Percentiles rank a stretch among this genome's conserved stretches.
Conservation (phyloP, 2,329 filamentous ascomycete genomes). For the Paraphoma sp. region DNA sequence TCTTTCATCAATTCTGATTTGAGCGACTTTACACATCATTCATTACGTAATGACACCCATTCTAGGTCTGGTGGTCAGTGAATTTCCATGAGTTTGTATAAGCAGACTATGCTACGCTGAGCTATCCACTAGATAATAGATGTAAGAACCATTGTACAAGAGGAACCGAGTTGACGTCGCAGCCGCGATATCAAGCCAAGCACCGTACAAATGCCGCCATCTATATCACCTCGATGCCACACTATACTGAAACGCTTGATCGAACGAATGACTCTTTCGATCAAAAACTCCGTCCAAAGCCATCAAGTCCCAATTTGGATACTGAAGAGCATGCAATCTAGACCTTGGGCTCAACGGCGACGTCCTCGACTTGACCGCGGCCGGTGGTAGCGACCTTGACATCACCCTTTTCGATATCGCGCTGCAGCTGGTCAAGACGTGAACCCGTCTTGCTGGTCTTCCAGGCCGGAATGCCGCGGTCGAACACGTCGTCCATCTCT, state of each 20-base stretch:
- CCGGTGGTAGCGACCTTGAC: conserved; percentile 30
- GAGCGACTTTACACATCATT: too few species aligned
- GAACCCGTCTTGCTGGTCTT: conserved; percentile 35
- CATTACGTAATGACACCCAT: too few species aligned
- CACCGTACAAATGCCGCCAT: not conserved
- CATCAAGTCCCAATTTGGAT: not conserved
- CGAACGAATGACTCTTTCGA: not conserved
- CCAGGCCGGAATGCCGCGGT: conserved; percentile 46
- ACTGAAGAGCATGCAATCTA: not conserved
- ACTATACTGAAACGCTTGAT: not conserved
- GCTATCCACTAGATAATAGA: not conserved
- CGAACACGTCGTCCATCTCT: conserved; percentile 51
- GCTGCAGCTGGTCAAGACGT: conserved; percentile 42
- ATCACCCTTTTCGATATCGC: conserved; percentile 47
- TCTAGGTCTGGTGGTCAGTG: too few species aligned
- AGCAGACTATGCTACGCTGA: conserved; percentile 4
- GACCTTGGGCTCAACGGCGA: conserved; percentile 25
- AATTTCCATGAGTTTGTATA: not conserved
- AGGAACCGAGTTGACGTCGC: not conserved
- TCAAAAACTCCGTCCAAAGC: not conserved
- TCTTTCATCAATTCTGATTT: too few species aligned
- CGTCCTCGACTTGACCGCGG: conserved; percentile 13
- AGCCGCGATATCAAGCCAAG: not conserved
- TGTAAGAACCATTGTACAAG: not conserved
- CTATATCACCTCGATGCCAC: not conserved